Conservation (phyloP, 2,329 filamentous ascomycete genomes). For the Fusarium sp. region DNA sequence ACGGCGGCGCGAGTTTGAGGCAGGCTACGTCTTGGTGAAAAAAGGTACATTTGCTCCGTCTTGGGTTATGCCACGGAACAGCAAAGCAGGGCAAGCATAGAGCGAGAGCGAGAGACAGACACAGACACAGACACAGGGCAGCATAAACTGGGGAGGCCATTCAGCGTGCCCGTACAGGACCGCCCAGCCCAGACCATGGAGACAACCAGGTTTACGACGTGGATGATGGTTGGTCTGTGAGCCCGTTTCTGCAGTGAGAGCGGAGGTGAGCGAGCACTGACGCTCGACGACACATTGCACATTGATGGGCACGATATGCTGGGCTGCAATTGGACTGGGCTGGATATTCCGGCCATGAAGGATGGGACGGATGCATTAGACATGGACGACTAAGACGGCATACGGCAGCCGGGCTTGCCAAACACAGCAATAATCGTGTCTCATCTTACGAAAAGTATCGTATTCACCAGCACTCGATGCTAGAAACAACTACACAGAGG, state of each 20-base stretch:
- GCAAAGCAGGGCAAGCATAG: too few species aligned
- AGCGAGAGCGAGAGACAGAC: too few species aligned
- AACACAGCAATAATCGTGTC: slow-evolving; percentile 15
- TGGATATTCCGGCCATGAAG: slow-evolving; percentile 12
- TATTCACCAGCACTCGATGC: neutral
- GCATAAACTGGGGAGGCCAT: neutral
- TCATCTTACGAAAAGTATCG: slow-evolving; percentile 10
- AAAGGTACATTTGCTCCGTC: slow-evolving; percentile 7
- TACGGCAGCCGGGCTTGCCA: slow-evolving; percentile 25
- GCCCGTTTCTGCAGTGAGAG: slow-evolving; percentile 30
- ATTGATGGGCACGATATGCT: slow-evolving; percentile 18
- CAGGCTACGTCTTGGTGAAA: slow-evolving; percentile 4
- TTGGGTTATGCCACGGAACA: too few species aligned
- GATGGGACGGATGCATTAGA: slow-evolving; percentile 26
- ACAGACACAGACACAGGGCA: neutral
- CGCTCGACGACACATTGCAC: slow-evolving; percentile 7
- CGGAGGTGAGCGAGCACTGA: slow-evolving; percentile 34
- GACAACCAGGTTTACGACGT: slow-evolving; percentile 9
- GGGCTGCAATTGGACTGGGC: slow-evolving; percentile 40
- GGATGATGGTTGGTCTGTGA: slow-evolving; percentile 41
- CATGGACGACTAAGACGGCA: slow-evolving; percentile 18
- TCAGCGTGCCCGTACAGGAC: neutral
- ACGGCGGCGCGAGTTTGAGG: slow-evolving; percentile 14
- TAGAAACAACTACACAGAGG: too few species aligned
- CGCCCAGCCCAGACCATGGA: too few species aligned